Evolutionary conservation across 495 filamentous ascomycete genomes (phyloP), one percentile per base, ranked within the genome.

Genomic region (Neurospora sp.): DNA sequence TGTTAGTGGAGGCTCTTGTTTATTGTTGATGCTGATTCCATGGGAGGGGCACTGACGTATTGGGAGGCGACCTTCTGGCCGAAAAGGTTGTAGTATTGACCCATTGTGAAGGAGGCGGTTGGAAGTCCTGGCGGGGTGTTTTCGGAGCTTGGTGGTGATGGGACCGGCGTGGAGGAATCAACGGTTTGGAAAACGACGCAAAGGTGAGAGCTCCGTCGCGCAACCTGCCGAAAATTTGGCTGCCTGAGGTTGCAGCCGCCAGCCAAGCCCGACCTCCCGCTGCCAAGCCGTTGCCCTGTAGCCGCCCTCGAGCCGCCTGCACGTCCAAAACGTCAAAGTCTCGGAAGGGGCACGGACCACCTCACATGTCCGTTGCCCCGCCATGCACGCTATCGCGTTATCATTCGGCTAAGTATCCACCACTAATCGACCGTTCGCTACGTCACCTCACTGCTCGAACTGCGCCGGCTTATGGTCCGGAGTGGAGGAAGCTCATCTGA

Each of bases 11-110:
- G 54, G 48, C 23, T 27, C 48, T 59, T n/a, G 42, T 59, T 44
- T 27, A 6, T 35, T 59, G 48, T 23, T 59, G 48, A 59, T 59
- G 14, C 9, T 66, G 54, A 31, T 5, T 14, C 41, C 31, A 69
- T 71, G 66, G 69, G 71, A 44, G 73, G 76, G 70, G 69, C 71
- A 92, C 94, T 80, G 89, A 99, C 95, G 81, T 91, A 85, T 86
- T 98, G 96, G 71, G 96, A 97, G 85, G 92, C 94, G 87, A 99
- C 87, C 85, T 97, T 90, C 81, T 90, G 91, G 87, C 95, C 96
- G 84, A 91, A 87, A 80, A 98, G 86, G 76, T 86, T 90, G 90
- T 97, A 98, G 81, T 88, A 89, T 79, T 85, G 87, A 81, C 94
- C 93, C 95, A 98, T 98, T 76, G 85, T 94, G 88, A 83, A 79